Base-by-base conservation (phyloP, 2,329 filamentous ascomycete species). In the Trichoderma simmonsii region DNA sequence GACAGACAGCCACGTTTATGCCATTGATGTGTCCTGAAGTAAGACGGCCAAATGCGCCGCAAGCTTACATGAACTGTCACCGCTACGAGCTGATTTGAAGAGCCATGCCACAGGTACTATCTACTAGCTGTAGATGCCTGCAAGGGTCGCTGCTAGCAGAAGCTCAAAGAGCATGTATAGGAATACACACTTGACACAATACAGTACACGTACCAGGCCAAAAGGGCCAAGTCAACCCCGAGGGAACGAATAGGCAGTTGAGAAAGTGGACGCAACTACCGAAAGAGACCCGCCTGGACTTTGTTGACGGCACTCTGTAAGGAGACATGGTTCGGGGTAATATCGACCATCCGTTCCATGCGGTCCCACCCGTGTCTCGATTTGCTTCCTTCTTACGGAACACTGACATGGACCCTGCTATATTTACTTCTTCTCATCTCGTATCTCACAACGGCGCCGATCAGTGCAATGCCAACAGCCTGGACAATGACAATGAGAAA, bases 291-390 rank as follows among this genome's bases (percentile, higher is more conserved):
- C 63, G 63, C 63, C 26, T 9, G 8, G 39, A 28, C 24, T 12
- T 56, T 66, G 21, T 56, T 39, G 61, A 51, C 39, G 39, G 61
- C 39, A 34, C 63, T 34, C 30, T 24, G 32, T 61, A 15, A 9
- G 63, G 43, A 39, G 63, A 28, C 64, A 67, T 67, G 64, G 64
- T 67, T 67, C 65, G 65, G 65, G 54, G 65, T 68, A 67, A 43
- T 67, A 67, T 43, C 48, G 32, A 14, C 51, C 11, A 14, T 32
- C 64, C 51, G 64, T 59, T 67, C 64, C 64, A 67, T 43, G 64
- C 43, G 5, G 32, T 59, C 51, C 28, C 62, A 34, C 62, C 26
- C 39, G 30, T 26, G 36, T 60, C n/a, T 60, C 36, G 34, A 60
- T 48, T 36, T 39, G 30, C 59, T 39, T 28, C 61, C 36, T 12